Base-by-base conservation (phyloP, 495 filamentous ascomycete species). In the Neurospora pannonica region DNA sequence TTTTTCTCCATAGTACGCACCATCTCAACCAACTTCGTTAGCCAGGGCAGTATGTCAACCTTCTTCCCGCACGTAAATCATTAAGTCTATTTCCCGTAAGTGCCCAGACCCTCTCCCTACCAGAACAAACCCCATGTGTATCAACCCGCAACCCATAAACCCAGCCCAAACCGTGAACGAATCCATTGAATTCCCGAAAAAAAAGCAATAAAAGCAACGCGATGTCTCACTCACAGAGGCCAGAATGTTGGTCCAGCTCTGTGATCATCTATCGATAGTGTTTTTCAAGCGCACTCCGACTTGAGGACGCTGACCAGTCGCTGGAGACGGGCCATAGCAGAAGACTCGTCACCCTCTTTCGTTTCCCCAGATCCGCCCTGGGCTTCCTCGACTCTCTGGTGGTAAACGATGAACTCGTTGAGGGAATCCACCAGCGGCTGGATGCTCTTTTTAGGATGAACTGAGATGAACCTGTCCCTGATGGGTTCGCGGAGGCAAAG, bases 381-480 rank as follows among this genome's bases (percentile, higher is more conserved):
- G 17, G 78, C 85, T 72, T 86, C 80, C 75, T 97, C 95, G 46
- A 94, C 92, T 76, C 89, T 90, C 78, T 88, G 86, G 79, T 97
- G 88, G 80, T 94, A 90, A 43, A 86, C 84, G 74, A 97, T 87
- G 74, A 99, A 99, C 77, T 97, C 94, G 73, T 92, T 90, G 28
- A 97, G 88, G 7, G 92, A 92, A n/a, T 89, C 88, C n/a, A 96
- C 79, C 28, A 97, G 81, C 21, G 88, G 82, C 17, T 85, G 80
- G 4, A 97, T 82, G 15, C 84, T 91, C 60, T 86, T 86, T 8
- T 89, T 87, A 2, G 88, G 88, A 62, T 93, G 84, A 37, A 82
- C 85, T 7, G 81, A 54, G 76, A 83, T 38, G 37, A 95, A 85
- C 28, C 84, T 80, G 36, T 81, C 79, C 40, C 87, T 81, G 15